Evolutionary conservation across 805 yeast genomes (phyloP).

Genomic region (Teunomyces lycoperdinae): DNA sequence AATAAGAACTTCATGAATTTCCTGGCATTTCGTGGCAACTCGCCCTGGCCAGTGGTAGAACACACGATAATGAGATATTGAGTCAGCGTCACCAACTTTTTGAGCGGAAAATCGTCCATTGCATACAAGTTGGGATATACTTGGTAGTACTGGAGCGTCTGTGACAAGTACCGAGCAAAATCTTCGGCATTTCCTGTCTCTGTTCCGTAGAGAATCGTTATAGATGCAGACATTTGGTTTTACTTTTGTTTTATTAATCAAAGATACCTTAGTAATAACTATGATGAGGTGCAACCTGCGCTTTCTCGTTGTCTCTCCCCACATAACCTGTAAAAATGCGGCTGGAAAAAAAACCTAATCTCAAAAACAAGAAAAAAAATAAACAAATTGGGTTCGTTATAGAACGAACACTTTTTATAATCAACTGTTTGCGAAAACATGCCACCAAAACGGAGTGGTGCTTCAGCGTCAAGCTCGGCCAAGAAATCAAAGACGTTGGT

Average conservation of each 20-base stretch:
- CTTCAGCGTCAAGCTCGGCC: not conserved
- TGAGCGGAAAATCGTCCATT: constrained; percentile 60
- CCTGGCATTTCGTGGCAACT: constrained; percentile 72
- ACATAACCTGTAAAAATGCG: not conserved
- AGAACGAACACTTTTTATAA: not conserved
- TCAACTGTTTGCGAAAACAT: not conserved
- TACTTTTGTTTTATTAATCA: not conserved
- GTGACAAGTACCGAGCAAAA: constrained; percentile 63
- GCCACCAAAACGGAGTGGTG: not conserved
- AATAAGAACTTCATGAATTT: constrained; percentile 75
- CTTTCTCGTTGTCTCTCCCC: too few species aligned
- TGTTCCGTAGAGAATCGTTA: constrained; percentile 79
- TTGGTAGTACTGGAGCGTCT: constrained; percentile 52
- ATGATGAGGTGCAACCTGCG: not conserved
- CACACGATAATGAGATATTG: constrained; percentile 56
- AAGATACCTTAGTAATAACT: too few species aligned
- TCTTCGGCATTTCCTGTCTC: constrained; percentile 93
- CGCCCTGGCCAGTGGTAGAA: constrained; percentile 96
- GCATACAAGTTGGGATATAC: constrained; percentile 48
- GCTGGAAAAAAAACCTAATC: not conserved
- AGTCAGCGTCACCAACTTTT: constrained; percentile 48
- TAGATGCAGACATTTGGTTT: constrained; percentile 10
- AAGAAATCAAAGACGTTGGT: constrained; percentile 4
- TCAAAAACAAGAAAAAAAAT: not conserved
- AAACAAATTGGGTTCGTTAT: not conserved